These are phyloP conservation scores for Cystobasidium ongulense DNA, from an alignment of 768 basidiomycete species.

Conservation along the genomic window DNA sequence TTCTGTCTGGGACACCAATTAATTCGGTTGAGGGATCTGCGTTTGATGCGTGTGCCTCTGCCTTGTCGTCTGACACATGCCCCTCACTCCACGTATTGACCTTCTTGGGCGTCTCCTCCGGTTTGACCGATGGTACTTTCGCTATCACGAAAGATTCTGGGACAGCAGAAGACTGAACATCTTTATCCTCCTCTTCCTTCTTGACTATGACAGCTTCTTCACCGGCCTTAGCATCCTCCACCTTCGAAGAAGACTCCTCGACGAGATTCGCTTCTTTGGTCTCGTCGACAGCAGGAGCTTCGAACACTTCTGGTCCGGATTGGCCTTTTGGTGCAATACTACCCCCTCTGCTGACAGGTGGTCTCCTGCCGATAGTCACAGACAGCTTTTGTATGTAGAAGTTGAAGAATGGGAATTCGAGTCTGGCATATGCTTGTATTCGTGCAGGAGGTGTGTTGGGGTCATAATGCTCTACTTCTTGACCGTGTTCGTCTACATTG, in stretches of 20 bases:
- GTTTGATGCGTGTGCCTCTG: neutral
- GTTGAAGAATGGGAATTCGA: constrained; percentile 86
- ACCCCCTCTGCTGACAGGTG: constrained; percentile 41
- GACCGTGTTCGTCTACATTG: neutral
- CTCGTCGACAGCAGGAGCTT: neutral
- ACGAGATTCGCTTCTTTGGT: neutral
- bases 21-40: neutral
- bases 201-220: neutral
- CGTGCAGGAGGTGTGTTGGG: constrained; percentile 7
- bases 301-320: neutral
- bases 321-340: neutral
- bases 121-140: neutral
- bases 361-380: constrained; percentile 86
- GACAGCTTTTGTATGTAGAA: constrained; percentile 94
- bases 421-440: constrained; percentile 87
- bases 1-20: neutral
- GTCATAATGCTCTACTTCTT: constrained; percentile 6
- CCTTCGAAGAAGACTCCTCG: neutral
- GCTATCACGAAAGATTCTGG: neutral
- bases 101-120: neutral
- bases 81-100: neutral
- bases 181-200: constrained; percentile 15
- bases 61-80: neutral
- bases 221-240: neutral
- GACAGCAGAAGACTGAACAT: neutral